Evolutionary conservation across 78 protist genomes (phyloP).

Genomic region (Diacronema lutheri): DNA sequence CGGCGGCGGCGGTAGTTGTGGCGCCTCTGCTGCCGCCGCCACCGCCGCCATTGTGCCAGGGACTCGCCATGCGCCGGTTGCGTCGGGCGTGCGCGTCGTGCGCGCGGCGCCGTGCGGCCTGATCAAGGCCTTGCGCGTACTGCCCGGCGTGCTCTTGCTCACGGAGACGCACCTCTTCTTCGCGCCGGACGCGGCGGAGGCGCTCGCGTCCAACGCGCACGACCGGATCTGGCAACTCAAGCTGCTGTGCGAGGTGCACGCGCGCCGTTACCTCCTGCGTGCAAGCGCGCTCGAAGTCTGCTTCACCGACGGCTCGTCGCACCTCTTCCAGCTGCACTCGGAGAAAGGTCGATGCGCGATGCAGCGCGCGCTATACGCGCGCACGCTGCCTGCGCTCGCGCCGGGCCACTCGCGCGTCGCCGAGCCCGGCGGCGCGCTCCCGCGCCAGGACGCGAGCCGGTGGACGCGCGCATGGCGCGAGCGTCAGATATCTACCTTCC

Average conservation of each 20-base stretch:
- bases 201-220: background rate
- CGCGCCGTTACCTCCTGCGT: background rate
- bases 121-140: too few species aligned
- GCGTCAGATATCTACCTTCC: conserved; percentile 19
- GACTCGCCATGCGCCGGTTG: too few species aligned
- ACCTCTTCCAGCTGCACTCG: background rate
- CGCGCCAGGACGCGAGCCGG: too few species aligned
- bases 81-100: too few species aligned
- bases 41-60: too few species aligned
- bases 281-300: background rate
- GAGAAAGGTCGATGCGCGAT: background rate
- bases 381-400: too few species aligned
- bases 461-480: background rate
- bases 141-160: too few species aligned
- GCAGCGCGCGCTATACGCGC: background rate
- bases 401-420: background rate
- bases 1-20: too few species aligned
- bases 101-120: too few species aligned
- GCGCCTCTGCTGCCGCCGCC: too few species aligned
- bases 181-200: background rate
- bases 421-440: too few species aligned
- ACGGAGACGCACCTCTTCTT: too few species aligned
- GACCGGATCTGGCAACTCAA: background rate
- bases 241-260: background rate
- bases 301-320: background rate